Percentiles rank a stretch among this genome's conserved stretches.
Evolutionary conservation across 202 grass and related monocot genomes (phyloP).

Genomic region (Dendrocalamus latiflorus): DNA sequence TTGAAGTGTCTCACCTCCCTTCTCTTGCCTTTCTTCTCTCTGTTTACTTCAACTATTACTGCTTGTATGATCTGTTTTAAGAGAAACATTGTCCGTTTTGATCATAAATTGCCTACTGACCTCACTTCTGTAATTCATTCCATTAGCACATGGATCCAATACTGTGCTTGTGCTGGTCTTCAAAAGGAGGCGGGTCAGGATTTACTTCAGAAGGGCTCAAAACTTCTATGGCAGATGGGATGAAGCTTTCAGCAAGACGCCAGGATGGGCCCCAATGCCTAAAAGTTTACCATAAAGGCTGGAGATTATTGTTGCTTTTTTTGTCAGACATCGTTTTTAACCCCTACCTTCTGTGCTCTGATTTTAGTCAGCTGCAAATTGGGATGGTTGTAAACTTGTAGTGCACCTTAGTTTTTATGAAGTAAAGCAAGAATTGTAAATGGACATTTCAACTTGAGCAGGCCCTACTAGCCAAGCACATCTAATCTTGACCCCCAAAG

Average conservation of each 20-base stretch:
- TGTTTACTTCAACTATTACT: background rate
- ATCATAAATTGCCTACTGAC: background rate
- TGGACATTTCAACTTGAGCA: background rate
- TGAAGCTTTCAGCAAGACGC: background rate
- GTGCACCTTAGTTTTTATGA: background rate
- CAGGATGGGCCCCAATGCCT: background rate
- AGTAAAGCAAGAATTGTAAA: background rate
- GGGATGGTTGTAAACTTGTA: background rate
- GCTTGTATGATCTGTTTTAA: background rate
- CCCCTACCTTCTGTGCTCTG: background rate
- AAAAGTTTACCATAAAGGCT: background rate
- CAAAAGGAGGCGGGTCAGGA: background rate
- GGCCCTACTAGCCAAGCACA: background rate
- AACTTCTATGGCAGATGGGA: background rate
- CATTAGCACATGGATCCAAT: background rate
- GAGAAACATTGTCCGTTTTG: background rate
- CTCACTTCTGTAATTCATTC: background rate
- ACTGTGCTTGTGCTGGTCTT: no score
- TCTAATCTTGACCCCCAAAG: background rate
- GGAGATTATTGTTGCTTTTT: background rate
- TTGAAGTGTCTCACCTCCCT: background rate
- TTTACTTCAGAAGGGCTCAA: background rate
- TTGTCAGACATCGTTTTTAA: background rate
- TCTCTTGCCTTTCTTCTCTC: background rate
- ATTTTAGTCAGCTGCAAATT: background rate